Percentiles rank a stretch among this genome's conserved stretches.
These are phyloP conservation scores for Yamadazyma nakazawae DNA, from an alignment of 805 yeast genomes.

Conservation along the genomic window DNA sequence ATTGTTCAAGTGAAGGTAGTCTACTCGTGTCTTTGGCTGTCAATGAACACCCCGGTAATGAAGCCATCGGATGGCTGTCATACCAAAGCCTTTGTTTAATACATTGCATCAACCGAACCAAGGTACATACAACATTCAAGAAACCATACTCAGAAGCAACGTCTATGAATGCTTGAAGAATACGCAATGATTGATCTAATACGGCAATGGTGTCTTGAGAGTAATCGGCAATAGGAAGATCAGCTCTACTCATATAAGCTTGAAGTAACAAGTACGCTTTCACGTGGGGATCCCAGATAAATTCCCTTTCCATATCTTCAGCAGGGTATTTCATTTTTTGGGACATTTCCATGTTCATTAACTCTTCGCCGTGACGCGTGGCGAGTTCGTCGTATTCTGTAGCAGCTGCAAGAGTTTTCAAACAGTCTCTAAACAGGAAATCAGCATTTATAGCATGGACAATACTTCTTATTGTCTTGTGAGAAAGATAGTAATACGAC, in stretches of 20 bases:
- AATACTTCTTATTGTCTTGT: conserved; percentile 75
- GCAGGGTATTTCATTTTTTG: conserved; percentile 64
- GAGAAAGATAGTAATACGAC: conserved; percentile 90
- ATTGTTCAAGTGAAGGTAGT: conserved; percentile 7
- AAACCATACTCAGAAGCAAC: conserved; percentile 83
- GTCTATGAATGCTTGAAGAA: conserved; percentile 88
- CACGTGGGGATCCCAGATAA: conserved; percentile 86
- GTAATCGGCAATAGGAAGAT: conserved; percentile 92
- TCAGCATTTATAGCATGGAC: conserved; percentile 49
- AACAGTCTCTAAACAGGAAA: conserved; percentile 55
- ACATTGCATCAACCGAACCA: conserved; percentile 75
- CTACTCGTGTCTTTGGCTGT: conserved; percentile 16
- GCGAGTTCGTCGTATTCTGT: conserved; percentile 85
- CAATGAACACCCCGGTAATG: conserved; percentile 47
- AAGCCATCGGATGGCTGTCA: conserved; percentile 65
- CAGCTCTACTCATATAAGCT: conserved; percentile 67
- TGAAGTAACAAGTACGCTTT: conserved; percentile 71
- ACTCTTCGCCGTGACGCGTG: conserved; percentile 87
- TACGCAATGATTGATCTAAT: conserved; percentile 90
- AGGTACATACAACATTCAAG: conserved; percentile 53
- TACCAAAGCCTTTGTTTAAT: conserved; percentile 87
- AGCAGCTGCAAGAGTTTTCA: conserved; percentile 59
- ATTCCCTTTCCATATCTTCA: conserved; percentile 53
- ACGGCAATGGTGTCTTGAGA: conserved; percentile 91
- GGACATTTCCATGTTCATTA: conserved; percentile 81